Percentiles rank a stretch among this genome's conserved stretches.
These are phyloP conservation scores for Fallopia convolvulus DNA, from an alignment of 148 eudicot species.

Conservation along the genomic window DNA sequence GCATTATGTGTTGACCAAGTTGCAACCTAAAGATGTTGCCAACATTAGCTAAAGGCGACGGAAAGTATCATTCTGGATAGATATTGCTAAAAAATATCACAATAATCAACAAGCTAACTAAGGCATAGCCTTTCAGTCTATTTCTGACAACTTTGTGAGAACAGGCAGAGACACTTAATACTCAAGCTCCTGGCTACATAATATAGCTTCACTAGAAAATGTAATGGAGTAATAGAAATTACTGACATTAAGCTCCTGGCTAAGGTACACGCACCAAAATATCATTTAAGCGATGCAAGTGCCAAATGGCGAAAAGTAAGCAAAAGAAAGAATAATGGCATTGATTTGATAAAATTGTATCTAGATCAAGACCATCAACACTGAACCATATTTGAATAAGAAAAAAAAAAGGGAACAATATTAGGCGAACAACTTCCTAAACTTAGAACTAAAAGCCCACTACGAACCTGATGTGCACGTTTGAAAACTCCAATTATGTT, in stretches of 20 bases:
- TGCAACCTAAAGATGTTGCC: conserved; percentile 52
- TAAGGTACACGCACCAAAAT: not conserved
- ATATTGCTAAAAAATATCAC: not conserved
- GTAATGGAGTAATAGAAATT: not conserved
- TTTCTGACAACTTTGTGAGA: not conserved
- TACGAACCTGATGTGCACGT: conserved; percentile 86
- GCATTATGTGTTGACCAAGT: conserved; percentile 78
- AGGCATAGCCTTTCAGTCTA: not conserved
- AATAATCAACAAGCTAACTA: not conserved
- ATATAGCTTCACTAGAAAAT: not conserved
- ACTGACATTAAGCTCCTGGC: no score
- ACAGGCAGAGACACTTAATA: not conserved
- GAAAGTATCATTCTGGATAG: not conserved
- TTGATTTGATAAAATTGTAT: not conserved
- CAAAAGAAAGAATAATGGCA: not conserved
- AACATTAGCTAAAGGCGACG: not conserved
- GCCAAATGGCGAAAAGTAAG: not conserved
- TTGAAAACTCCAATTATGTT: conserved; percentile 73
- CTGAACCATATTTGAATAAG: not conserved
- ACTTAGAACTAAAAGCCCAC: not conserved
- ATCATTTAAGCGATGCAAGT: not conserved
- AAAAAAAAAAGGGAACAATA: not conserved
- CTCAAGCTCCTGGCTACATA: not conserved
- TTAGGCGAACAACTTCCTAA: not conserved
- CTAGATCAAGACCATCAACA: not conserved